Base-by-base conservation (phyloP, 2,329 filamentous ascomycete genomes). In the Ascocoryne sarcoides region DNA sequence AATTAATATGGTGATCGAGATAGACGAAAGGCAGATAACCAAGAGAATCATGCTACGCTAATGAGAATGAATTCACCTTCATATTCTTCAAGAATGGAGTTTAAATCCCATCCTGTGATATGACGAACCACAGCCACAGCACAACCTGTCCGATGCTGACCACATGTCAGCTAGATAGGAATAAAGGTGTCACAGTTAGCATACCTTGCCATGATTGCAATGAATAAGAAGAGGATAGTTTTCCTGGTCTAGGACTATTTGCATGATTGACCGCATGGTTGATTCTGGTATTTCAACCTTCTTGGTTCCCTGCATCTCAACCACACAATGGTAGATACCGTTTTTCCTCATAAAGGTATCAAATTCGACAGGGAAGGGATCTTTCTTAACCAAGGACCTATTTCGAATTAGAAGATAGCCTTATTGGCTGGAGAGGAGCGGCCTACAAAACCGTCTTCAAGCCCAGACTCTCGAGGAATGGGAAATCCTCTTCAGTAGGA, bases 251-350 rank as follows among this genome's bases (percentile, higher is more conserved):
- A 90, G 69, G 30, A 90, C 73, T 31, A 90, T 65, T 10, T 74
- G 67, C 17, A 94, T 69, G 33, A 90, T 86, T 5, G 75, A 66
- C 46, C 73, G 71, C 71, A 95, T 86, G 18, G 79, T 76, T 32
- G 68, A 62, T 5, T 76, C 58, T 1, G 82, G 75, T 26, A 86
- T 86, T 7, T 71, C 71, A 40, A 81, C 70, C 52, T 89, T 88
- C 62, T 95, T 95, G 50, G 93, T 95, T n/a, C 88, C 83, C 46
- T 80, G 76, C 68, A 95, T 84, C 50, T 81, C 74, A 55, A 94
- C 82, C 31, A 84, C 70, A 49, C 79, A 67, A 52, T 93, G 86
- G 32, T 71, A 71, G 55, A 95, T 90, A 46, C 70, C 70, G 50
- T 82, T 76, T 4, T 66, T 61, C 28, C 68, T 58, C 51, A 93